Evolutionary conservation across 306 rosid species (phyloP).

Genomic region (Fagus crenata): DNA sequence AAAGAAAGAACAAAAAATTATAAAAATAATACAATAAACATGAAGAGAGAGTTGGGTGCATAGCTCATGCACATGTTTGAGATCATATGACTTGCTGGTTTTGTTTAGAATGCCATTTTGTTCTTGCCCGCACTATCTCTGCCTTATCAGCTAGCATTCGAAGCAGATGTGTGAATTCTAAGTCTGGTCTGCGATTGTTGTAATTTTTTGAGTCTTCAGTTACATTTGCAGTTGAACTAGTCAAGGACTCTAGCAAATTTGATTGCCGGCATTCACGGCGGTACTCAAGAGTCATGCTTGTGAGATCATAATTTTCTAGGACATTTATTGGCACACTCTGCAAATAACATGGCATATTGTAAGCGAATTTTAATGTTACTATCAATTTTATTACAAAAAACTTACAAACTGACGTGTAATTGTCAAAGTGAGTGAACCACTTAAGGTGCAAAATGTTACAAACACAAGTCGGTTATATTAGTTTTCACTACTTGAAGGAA

Average conservation of each 20-base stretch:
- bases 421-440: too few relatives aligned
- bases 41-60: neutral
- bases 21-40: neutral
- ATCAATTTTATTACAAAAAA: neutral
- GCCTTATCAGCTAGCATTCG: conserved; percentile 62
- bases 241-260: conserved; percentile 71
- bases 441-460: too few relatives aligned
- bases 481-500: too few relatives aligned
- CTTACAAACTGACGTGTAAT: too few relatives aligned
- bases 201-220: conserved; percentile 39
- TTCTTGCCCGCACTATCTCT: conserved; percentile 81
- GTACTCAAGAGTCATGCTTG: conserved; percentile 81
- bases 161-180: conserved; percentile 74
- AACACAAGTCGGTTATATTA: too few relatives aligned
- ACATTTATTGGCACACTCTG: conserved; percentile 83
- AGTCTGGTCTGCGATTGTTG: conserved; percentile 40
- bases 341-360: conserved; percentile 9
- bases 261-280: conserved; percentile 81
- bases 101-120: conserved; percentile 57
- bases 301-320: conserved; percentile 53
- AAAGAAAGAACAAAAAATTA: neutral
- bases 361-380: neutral
- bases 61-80: neutral
- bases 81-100: conserved; percentile 5
- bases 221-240: conserved; percentile 49